Evolutionary conservation across 192 early-diverging fungal genomes (phyloP).

Genomic region (Fimicolochytrium jonesii): DNA sequence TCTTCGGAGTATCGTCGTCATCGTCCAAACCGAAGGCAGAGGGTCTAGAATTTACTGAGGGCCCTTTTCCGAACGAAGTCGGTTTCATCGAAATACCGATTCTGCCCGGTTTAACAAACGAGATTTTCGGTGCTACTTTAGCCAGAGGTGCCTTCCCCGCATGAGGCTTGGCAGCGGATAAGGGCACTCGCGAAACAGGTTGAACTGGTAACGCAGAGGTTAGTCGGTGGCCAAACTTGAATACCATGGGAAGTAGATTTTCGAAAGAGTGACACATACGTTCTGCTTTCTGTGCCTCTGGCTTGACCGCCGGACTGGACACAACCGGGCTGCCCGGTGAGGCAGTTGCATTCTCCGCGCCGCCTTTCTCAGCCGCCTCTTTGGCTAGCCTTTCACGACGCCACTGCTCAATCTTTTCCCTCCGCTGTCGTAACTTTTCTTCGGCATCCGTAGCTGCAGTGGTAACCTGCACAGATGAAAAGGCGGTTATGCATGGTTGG

Average conservation of each 20-base stretch:
- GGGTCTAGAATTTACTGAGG: no score
- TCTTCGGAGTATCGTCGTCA: constrained; percentile 44
- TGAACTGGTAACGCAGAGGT: no score
- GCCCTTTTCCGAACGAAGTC: no score
- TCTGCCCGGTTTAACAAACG: constrained; percentile 14
- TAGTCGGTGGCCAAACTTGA: no score
- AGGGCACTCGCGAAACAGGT: no score
- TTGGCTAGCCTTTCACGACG: constrained; percentile 54
- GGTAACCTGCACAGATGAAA: constrained; percentile 19
- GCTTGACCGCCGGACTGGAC: no score
- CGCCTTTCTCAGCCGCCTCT: constrained; percentile 42
- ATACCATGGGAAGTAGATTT: no score
- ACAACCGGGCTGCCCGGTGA: no score
- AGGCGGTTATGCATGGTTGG: constrained; percentile 13
- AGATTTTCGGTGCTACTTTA: constrained; percentile 2
- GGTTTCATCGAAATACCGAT: constrained; percentile 17
- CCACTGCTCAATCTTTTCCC: constrained; percentile 82
- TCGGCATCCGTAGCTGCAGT: constrained; percentile 34
- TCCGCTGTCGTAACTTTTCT: constrained; percentile 66
- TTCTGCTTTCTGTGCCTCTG: no score
- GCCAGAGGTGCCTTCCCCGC: neutral
- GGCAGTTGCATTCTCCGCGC: constrained; percentile 13
- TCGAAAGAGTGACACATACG: no score
- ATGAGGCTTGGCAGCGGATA: no score
- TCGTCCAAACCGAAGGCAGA: constrained; percentile 63